A percentile compares a stretch with the other conserved stretches of the same genome.
Evolutionary conservation across 164 flowering plant species (phyloP).

Genomic region (Amborella trichopoda): DNA sequence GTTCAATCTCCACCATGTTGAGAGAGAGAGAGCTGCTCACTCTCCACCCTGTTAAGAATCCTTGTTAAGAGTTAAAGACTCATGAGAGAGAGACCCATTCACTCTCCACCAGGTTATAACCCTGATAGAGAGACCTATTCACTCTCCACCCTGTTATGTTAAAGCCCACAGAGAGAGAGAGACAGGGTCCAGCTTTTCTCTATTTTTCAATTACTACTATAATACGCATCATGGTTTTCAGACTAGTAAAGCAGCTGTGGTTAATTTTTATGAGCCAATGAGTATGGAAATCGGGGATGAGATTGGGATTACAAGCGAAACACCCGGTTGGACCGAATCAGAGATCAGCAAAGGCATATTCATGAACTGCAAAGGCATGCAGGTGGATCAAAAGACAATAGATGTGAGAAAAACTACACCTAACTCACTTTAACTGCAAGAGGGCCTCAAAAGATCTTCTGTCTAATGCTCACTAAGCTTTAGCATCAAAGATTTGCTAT

Average conservation of each 20-base stretch:
- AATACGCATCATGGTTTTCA: neutral
- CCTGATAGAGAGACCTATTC: neutral
- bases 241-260: constrained; percentile 10
- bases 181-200: no score
- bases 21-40: neutral
- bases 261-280: constrained; percentile 9
- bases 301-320: constrained; percentile 6
- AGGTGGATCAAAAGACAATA: constrained; percentile 4
- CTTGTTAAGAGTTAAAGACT: neutral
- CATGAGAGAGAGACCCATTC: neutral
- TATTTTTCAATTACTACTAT: neutral
- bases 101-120: neutral
- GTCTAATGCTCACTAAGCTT: neutral
- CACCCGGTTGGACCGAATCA: constrained; percentile 9
- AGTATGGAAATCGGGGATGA: constrained; percentile 7
- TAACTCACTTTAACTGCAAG: no score
- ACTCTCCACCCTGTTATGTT: no score
- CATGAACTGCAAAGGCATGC: constrained; percentile 4
- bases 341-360: constrained; percentile 7
- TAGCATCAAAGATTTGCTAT: neutral
- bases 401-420: constrained; percentile 5
- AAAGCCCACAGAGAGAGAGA: no score
- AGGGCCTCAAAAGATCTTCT: no score
- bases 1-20: neutral
- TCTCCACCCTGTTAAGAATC: no score